Evolutionary conservation across 2,329 filamentous ascomycete genomes (phyloP), one percentile per base, ranked within the genome.

Genomic region (Phaeosphaeriaceae sp.): DNA sequence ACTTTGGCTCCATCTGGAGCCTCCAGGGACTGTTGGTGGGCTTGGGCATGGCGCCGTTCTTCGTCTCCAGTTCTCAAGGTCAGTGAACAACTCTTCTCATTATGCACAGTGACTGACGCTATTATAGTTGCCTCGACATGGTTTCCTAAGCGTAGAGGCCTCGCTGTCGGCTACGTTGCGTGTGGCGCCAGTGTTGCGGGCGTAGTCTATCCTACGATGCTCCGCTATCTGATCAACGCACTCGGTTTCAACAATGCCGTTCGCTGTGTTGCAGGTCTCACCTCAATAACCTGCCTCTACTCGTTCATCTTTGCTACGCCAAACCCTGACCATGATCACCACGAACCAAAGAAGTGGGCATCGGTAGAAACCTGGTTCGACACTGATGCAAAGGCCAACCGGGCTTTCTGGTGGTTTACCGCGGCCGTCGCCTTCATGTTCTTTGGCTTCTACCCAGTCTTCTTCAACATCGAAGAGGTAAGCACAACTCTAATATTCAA

Each of bases 381-480:
- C 56, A 73, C 66, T 1, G 69, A 78, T 21, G 82, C 81, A 0
- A 80, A 83, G 66, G 65, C 63, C 31, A 79, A 81, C 67, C 70
- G 68, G 21, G 68, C 80, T 2, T 84, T 79, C 62, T 70, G 67
- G 54, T 82, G 78, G 74, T 80, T 82, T 59, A 78, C 77, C 21
- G 78, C 77, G 1, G 73, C 77, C 5, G 78, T 83, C n/a, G 73
- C 76, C 1, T 80, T 82, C 60, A 72, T 84, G 48, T 84, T 84
- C 73, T 77, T 83, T 49, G 82, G 82, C 21, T 84, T 84, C 67
- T 84, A 84, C 59, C 78, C 81, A 2, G 71, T 84, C 20, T 83
- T 84, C 72, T 84, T 84, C 75, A 83, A 83, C 58, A 77, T 84
- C 27, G 81, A 84, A 66, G 82, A 84, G 69, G 77, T 78, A 67